Conservation (phyloP, 768 basidiomycete species). For the Phanerochaete sordida region DNA sequence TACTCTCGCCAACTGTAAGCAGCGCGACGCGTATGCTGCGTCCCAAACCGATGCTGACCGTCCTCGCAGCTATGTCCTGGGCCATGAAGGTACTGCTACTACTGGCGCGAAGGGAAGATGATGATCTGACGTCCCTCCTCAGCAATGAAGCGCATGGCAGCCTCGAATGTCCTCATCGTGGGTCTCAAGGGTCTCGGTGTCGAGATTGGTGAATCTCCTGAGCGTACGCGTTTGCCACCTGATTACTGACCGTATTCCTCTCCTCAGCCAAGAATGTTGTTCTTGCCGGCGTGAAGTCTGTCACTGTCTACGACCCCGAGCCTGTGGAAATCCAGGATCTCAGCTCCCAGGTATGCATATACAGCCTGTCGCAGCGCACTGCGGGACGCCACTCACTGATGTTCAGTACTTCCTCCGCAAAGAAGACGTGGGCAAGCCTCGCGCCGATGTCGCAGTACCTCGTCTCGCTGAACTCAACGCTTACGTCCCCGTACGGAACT, state of each 20-base stretch:
- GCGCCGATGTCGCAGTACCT: conserved; percentile 83
- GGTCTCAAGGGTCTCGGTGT: conserved; percentile 91
- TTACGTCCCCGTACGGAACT: conserved; percentile 89
- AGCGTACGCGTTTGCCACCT: conserved; percentile 1
- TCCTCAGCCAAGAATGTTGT: conserved; percentile 86
- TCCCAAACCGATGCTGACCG: not conserved
- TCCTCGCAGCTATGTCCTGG: conserved; percentile 78
- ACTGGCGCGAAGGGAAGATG: not conserved
- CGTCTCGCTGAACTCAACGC: conserved; percentile 91
- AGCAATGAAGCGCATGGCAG: conserved; percentile 99
- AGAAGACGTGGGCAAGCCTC: conserved; percentile 82
- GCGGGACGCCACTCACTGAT: conserved; percentile 9
- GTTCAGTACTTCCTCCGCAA: conserved; percentile 88
- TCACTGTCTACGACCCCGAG: conserved; percentile 93
- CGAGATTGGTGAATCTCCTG: conserved; percentile 70
- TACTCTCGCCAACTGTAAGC: conserved; percentile 92
- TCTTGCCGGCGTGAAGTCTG: conserved; percentile 95
- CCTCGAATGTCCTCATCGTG: conserved; percentile 90
- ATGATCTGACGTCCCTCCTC: conserved; percentile 17
- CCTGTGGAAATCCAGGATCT: conserved; percentile 86
- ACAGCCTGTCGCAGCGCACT: not conserved
- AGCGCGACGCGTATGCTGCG: not conserved
- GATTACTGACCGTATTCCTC: not conserved
- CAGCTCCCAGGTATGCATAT: conserved; percentile 69
- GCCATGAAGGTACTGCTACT: conserved; percentile 76